These are phyloP conservation scores for Gossypium aridum DNA, from an alignment of 441 rosid genomes.

Conservation along the genomic window DNA sequence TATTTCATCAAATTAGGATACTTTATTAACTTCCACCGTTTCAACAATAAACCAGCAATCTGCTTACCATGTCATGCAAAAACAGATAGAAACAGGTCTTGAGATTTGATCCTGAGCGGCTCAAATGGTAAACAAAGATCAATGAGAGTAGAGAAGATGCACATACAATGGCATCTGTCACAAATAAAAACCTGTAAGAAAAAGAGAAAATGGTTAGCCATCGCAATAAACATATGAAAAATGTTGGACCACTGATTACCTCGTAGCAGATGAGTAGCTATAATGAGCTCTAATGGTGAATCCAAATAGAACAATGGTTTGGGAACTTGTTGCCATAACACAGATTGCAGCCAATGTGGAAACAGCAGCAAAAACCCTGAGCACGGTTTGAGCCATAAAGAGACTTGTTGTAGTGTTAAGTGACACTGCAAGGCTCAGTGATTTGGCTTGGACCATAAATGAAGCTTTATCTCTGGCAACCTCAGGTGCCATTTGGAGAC, in stretches of 20 bases:
- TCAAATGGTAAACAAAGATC: conserved; percentile 21
- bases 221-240: not conserved
- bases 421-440: not conserved
- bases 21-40: not conserved
- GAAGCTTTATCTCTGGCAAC: conserved; percentile 3
- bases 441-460: not conserved
- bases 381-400: conserved; percentile 26
- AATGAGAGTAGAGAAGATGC: conserved; percentile 36
- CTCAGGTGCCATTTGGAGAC: conserved; percentile 16
- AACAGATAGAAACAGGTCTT: conserved; percentile 28
- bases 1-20: not conserved
- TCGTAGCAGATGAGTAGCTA: conserved; percentile 37
- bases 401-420: conserved; percentile 5
- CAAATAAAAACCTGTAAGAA: conserved; percentile 40
- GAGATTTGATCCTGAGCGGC: conserved; percentile 22
- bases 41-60: not conserved
- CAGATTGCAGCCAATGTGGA: conserved; percentile 31
- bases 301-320: conserved; percentile 23
- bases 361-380: conserved; percentile 37
- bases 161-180: conserved; percentile 28
- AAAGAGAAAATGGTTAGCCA: not conserved
- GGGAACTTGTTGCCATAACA: conserved; percentile 31
- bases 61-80: conserved; percentile 47
- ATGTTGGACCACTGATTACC: conserved; percentile 19
- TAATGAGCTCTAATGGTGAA: conserved; percentile 27